Percentiles rank a stretch among this genome's conserved stretches.
These are phyloP conservation scores for Grifola frondosa DNA, from an alignment of 1,284 basidiomycete genomes.

Conservation along the genomic window DNA sequence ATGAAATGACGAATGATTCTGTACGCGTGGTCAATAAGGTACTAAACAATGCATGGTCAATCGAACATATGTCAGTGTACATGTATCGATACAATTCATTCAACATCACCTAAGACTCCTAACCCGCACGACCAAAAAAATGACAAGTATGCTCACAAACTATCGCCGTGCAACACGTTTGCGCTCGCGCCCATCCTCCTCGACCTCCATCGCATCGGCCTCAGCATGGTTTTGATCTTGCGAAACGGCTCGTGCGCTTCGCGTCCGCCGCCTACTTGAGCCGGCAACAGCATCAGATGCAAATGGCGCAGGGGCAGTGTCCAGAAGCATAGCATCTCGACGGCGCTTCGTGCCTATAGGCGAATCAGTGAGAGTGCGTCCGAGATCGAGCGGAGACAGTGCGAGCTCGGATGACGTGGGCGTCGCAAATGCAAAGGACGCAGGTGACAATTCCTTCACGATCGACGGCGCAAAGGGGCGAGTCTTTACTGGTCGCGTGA, in stretches of 20 bases:
- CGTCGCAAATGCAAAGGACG: slow-evolving; percentile 12
- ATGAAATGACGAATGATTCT: no score
- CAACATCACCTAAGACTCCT: no score
- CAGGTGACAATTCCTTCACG: slow-evolving; percentile 19
- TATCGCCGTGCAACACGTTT: slow-evolving; percentile 37
- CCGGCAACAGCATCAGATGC: slow-evolving; percentile 9
- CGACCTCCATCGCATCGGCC: slow-evolving; percentile 38
- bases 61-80: no score
- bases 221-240: slow-evolving; percentile 19
- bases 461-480: slow-evolving; percentile 21
- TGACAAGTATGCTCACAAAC: no score
- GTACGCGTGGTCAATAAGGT: no score
- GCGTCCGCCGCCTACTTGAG: slow-evolving; percentile 25
- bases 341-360: slow-evolving; percentile 36
- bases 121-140: no score
- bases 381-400: slow-evolving; percentile 7
- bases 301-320: slow-evolving; percentile 14
- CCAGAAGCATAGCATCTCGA: slow-evolving; percentile 35
- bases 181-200: slow-evolving; percentile 39
- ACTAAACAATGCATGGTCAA: no score
- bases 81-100: no score
- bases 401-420: slow-evolving; percentile 12
- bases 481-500: slow-evolving; percentile 20
- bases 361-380: background rate
- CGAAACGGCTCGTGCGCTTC: slow-evolving; percentile 23